A percentile compares a stretch with the other conserved stretches of the same genome.
These are phyloP conservation scores for Mucor plumbeus DNA, from an alignment of 371 early-diverging fungal genomes.

Conservation along the genomic window DNA sequence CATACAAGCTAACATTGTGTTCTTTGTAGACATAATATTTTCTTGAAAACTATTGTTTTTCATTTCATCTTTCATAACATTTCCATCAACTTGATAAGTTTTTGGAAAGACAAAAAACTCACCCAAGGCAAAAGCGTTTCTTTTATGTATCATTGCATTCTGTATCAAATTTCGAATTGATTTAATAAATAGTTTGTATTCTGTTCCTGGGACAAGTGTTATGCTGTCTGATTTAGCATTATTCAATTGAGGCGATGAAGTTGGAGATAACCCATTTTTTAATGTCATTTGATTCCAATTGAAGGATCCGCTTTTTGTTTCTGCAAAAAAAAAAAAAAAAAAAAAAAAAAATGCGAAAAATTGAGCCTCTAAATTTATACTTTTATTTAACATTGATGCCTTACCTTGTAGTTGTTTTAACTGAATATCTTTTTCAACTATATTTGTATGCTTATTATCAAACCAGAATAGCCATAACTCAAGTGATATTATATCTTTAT, in stretches of 20 bases:
- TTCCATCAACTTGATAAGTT: neutral
- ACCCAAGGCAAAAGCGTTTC: conserved; percentile 34
- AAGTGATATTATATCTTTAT: conserved; percentile 20
- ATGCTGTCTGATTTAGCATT: neutral
- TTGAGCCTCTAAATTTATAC: neutral
- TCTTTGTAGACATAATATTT: neutral
- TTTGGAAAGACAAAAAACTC: conserved; percentile 41
- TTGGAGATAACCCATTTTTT: conserved; percentile 8
- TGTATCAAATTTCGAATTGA: conserved; percentile 36
- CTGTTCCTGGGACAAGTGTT: conserved; percentile 29
- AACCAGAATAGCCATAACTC: conserved; percentile 54
- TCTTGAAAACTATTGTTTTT: neutral
- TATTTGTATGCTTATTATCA: conserved; percentile 41
- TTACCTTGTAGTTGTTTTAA: conserved; percentile 39
- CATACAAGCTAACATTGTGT: conserved; percentile 32
- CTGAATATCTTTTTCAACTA: conserved; percentile 30
- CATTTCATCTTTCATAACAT: conserved; percentile 4
- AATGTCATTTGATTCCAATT: conserved; percentile 37
- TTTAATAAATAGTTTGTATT: conserved; percentile 44
- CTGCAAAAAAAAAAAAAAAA: too few relatives aligned
- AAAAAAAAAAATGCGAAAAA: neutral
- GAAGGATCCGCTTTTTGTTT: conserved; percentile 39
- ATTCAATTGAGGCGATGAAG: conserved; percentile 1
- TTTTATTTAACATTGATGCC: too few relatives aligned
- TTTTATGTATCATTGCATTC: conserved; percentile 29